Conservation (phyloP, 1,284 basidiomycete genomes). For the Cryptococcus floricola region DNA sequence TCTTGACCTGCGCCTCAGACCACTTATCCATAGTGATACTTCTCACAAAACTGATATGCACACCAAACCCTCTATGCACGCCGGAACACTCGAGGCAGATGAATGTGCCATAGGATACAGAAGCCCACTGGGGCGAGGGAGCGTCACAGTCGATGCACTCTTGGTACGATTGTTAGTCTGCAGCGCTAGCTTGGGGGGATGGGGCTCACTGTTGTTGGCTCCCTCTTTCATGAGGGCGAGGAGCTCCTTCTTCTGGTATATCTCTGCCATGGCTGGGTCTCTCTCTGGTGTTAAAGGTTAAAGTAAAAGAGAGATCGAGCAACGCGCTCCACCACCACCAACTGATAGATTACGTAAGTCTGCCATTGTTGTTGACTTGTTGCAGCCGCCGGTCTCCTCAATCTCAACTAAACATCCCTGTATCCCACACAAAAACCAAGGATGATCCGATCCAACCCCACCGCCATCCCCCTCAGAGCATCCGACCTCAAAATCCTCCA, state of each 20-base stretch:
- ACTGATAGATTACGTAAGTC: too few relatives aligned
- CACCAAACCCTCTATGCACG: conserved; percentile 62
- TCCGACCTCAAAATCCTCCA: conserved; percentile 42
- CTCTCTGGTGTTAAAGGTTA: too few relatives aligned
- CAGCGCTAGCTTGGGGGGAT: background rate
- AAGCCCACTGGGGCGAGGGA: conserved; percentile 90
- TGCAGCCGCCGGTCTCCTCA: background rate
- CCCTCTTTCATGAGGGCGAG: conserved; percentile 69
- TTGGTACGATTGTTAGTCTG: conserved; percentile 10
- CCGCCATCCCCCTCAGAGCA: conserved; percentile 40
- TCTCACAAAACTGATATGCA: conserved; percentile 69
- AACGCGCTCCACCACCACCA: background rate
- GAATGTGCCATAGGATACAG: conserved; percentile 63
- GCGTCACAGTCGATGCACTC: conserved; percentile 75
- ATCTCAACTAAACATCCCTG: background rate
- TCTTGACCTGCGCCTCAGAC: conserved; percentile 80
- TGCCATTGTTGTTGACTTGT: too few relatives aligned
- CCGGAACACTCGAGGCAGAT: conserved; percentile 89
- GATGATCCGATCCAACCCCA: conserved; percentile 47
- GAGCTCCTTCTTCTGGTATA: conserved; percentile 57
- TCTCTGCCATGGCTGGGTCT: conserved; percentile 59
- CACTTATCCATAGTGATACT: conserved; percentile 95
- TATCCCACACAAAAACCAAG: background rate
- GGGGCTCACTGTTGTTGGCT: conserved; percentile 59
- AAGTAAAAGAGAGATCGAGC: background rate